phyloP scores from a whole-genome alignment of 306 rosid genomes.

The Cucurbita argyrosperma region DNA sequence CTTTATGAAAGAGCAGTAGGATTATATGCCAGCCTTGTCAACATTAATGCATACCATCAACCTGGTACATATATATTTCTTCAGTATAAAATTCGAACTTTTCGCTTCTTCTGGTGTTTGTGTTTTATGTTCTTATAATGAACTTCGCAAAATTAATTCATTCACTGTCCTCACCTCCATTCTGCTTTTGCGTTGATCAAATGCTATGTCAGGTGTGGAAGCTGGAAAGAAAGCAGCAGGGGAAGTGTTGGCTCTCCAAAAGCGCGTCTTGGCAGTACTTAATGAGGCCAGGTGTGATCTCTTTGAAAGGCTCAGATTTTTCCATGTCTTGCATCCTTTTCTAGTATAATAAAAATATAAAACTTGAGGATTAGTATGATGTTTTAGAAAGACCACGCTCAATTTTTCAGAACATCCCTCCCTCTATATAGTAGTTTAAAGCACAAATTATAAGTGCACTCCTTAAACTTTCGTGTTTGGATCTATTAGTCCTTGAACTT shows the following conservation, averaged over 20 bases:
- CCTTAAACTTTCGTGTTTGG: no score
- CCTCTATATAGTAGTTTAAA: not conserved
- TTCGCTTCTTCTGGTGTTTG: not conserved
- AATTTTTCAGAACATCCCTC: not conserved
- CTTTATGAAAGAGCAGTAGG: constrained; percentile 97
- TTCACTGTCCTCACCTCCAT: not conserved
- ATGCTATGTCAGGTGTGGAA: constrained; percentile 53
- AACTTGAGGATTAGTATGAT: not conserved
- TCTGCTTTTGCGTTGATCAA: not conserved
- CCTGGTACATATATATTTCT: constrained; percentile 47
- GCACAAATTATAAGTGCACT: no score
- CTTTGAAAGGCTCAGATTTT: not conserved
- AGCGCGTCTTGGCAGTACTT: constrained; percentile 72
- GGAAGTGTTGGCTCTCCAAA: constrained; percentile 88
- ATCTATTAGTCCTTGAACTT: no score
- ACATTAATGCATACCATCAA: constrained; percentile 94
- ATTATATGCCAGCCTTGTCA: constrained; percentile 69
- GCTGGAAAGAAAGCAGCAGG: constrained; percentile 92
- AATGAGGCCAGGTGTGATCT: constrained; percentile 67
- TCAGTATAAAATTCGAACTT: not conserved
- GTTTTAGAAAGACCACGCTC: not conserved
- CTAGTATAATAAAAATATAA: not conserved
- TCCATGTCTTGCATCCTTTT: not conserved
- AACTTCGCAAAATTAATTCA: not conserved
- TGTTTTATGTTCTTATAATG: not conserved